These are phyloP conservation scores for Sarocladium oryzae DNA, from an alignment of 2,329 filamentous ascomycete species.

Conservation along the genomic window DNA sequence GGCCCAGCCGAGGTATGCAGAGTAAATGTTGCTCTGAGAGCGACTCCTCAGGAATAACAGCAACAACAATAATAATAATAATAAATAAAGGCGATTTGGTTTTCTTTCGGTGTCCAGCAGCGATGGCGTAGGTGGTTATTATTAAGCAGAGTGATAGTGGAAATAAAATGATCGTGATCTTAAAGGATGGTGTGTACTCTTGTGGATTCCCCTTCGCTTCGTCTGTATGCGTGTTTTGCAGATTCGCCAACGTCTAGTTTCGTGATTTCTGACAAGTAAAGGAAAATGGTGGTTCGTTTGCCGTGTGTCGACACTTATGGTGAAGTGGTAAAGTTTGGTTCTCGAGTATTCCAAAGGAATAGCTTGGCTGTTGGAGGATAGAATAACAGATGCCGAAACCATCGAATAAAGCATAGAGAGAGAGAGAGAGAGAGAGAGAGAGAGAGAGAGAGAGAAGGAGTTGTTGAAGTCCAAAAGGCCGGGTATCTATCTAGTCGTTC, in stretches of 20 bases:
- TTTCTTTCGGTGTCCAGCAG: slow-evolving; percentile 7
- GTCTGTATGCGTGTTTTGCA: slow-evolving; percentile 5
- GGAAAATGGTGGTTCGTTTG: not conserved
- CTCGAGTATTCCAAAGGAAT: not conserved
- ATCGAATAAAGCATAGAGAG: slow-evolving; percentile 3
- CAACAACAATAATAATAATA: no score
- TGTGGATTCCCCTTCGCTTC: not conserved
- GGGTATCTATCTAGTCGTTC: slow-evolving; percentile 10
- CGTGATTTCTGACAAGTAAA: not conserved
- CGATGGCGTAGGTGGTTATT: slow-evolving; percentile 1
- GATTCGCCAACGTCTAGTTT: slow-evolving; percentile 2
- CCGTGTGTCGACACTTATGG: not conserved
- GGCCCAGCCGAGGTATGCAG: not conserved
- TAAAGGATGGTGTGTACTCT: not conserved
- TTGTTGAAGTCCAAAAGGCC: slow-evolving; percentile 2
- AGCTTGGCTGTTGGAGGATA: not conserved
- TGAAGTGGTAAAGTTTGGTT: not conserved
- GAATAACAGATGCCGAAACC: not conserved
- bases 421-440: no score
- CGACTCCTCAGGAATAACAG: not conserved
- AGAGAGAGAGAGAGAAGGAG: slow-evolving; percentile 4
- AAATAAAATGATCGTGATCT: slow-evolving; percentile 5
- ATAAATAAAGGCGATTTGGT: not conserved
- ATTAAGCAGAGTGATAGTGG: not conserved
- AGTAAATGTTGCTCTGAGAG: not conserved